Conservation (phyloP, 2,329 filamentous ascomycete species). For the Trichoderma brevicompactum region DNA sequence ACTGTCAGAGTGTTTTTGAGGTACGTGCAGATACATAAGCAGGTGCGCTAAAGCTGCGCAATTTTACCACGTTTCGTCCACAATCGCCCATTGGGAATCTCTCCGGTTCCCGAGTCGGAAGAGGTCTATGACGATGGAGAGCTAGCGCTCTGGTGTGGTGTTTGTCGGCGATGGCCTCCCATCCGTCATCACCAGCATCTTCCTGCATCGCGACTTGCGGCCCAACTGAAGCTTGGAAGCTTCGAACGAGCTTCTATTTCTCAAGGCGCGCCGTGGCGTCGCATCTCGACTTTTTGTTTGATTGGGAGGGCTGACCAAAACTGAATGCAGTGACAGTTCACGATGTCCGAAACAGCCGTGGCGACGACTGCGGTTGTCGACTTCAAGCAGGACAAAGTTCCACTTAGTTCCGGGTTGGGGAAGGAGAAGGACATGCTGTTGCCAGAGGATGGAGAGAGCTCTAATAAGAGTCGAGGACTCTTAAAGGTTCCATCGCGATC, state of each 20-base stretch:
- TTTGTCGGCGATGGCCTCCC: neutral
- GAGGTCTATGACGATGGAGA: neutral
- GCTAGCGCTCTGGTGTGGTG: conserved; percentile 5
- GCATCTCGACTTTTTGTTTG: neutral
- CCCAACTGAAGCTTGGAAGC: conserved; percentile 3
- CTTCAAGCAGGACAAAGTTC: conserved; percentile 43
- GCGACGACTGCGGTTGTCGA: conserved; percentile 37
- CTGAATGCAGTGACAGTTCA: conserved; percentile 28
- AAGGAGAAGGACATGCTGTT: conserved; percentile 50
- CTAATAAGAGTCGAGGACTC: conserved; percentile 57
- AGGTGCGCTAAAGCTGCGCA: conserved; percentile 26
- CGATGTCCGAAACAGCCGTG: conserved; percentile 43
- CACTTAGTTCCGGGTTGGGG: conserved; percentile 45
- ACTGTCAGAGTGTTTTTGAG: conserved; percentile 20
- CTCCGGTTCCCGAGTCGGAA: neutral
- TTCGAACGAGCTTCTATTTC: neutral
- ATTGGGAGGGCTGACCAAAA: conserved; percentile 12
- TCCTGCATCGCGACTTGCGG: neutral
- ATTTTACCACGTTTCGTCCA: conserved; percentile 18
- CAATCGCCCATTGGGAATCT: neutral
- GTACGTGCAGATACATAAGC: conserved; percentile 26
- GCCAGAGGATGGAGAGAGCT: conserved; percentile 48
- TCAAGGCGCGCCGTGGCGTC: neutral
- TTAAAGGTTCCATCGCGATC: conserved; percentile 65
- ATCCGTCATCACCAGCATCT: neutral